Evolutionary conservation across 148 eudicot genomes (phyloP).

Genomic region (Nyssa sinensis): DNA sequence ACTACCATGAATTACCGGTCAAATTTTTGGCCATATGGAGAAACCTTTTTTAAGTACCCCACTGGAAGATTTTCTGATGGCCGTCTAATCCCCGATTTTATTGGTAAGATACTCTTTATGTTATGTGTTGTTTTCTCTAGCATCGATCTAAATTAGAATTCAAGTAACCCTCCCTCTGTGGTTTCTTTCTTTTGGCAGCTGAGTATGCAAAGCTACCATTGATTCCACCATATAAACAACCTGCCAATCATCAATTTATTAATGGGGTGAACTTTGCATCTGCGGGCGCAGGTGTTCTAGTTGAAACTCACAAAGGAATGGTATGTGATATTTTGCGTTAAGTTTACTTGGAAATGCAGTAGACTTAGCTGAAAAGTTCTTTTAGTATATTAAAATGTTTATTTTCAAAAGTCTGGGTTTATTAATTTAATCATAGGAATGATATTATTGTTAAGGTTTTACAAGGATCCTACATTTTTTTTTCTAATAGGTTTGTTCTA

Average conservation of each 20-base stretch:
- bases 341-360: too few species aligned
- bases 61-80: slow-evolving; percentile 71
- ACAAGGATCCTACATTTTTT: too few species aligned
- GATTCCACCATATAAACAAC: slow-evolving; percentile 51
- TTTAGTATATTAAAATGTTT: too few species aligned
- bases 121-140: too few species aligned
- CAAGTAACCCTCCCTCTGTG: not conserved
- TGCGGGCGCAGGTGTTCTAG: slow-evolving; percentile 63
- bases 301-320: slow-evolving; percentile 42
- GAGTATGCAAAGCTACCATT: slow-evolving; percentile 53
- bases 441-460: too few species aligned
- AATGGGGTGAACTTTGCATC: slow-evolving; percentile 72
- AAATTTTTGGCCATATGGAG: slow-evolving; percentile 64
- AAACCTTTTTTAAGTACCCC: slow-evolving; percentile 43
- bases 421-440: too few species aligned
- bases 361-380: too few species aligned
- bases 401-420: too few species aligned
- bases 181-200: slow-evolving; percentile 32
- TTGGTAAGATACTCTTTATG: slow-evolving; percentile 32
- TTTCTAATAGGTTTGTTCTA: not conserved
- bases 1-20: slow-evolving; percentile 46
- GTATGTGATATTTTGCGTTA: slow-evolving; percentile 27
- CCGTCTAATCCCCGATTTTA: slow-evolving; percentile 58
- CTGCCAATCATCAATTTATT: slow-evolving; percentile 19
- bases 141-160: not conserved